Conservation (phyloP, 139 green algal genomes). For the Picochlorum sp. region DNA sequence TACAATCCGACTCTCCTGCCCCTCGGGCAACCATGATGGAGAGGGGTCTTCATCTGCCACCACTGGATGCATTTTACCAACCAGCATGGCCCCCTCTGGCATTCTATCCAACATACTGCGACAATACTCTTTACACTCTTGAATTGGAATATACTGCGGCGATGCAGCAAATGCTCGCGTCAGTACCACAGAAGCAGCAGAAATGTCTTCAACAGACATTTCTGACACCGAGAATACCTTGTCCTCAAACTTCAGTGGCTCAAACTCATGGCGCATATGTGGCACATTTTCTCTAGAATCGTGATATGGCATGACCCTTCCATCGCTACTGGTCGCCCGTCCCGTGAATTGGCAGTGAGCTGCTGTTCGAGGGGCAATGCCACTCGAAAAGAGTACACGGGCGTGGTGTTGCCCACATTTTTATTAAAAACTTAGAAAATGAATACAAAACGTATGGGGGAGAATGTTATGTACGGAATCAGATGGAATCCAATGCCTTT, state of each 20-base stretch:
- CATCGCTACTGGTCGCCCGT: no score
- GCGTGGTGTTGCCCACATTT: not conserved
- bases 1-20: not conserved
- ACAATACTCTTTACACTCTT: not conserved
- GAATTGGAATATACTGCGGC: not conserved
- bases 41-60: not conserved
- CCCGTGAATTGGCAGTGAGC: no score
- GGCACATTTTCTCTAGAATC: no score
- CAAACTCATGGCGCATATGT: no score
- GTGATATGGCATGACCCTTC: no score
- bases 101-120: slow-evolving; percentile 1
- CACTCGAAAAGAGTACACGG: no score
- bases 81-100: slow-evolving; percentile 1
- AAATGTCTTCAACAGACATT: not conserved
- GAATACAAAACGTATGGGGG: not conserved
- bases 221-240: not conserved
- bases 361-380: no score
- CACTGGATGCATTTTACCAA: not conserved
- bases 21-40: not conserved
- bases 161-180: not conserved
- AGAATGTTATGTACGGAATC: not conserved
- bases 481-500: slow-evolving; percentile 80
- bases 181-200: slow-evolving; percentile 1
- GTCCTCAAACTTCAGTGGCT: not conserved
- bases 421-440: slow-evolving; percentile 1